phyloP scores from a whole-genome alignment of 192 early-diverging fungal genomes.

The Thamnidium elegans region DNA sequence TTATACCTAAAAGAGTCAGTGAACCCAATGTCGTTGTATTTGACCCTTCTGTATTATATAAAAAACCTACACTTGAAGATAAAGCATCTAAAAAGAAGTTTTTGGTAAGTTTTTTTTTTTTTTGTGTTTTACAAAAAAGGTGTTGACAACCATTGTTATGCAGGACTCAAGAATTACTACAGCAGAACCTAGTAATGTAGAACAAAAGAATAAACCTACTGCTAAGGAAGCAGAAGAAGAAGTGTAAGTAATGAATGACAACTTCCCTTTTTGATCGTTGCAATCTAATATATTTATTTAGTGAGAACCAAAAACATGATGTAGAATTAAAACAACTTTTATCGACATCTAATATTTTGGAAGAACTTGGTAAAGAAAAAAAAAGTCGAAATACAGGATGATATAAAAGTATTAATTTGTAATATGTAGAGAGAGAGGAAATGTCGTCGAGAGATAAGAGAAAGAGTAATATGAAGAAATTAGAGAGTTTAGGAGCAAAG shows the following conservation, averaged over 20 bases:
- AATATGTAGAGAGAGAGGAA: constrained; percentile 37
- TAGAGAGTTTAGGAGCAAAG: constrained; percentile 38
- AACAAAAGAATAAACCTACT: constrained; percentile 9
- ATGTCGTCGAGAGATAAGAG: constrained; percentile 42
- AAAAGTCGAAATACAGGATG: not conserved
- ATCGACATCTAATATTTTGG: constrained; percentile 38
- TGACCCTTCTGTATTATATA: constrained; percentile 20
- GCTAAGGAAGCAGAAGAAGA: constrained; percentile 37
- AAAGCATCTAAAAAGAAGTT: constrained; percentile 40
- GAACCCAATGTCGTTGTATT: constrained; percentile 40
- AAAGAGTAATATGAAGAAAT: constrained; percentile 34
- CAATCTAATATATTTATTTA: constrained; percentile 14
- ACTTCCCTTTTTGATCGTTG: not conserved
- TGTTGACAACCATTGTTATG: not conserved
- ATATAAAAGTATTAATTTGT: not conserved
- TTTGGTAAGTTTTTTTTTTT: constrained; percentile 26
- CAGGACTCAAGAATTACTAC: constrained; percentile 34
- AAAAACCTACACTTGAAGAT: constrained; percentile 12
- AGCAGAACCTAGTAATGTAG: constrained; percentile 5
- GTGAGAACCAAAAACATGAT: constrained; percentile 36
- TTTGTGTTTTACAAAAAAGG: not conserved
- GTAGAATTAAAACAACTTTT: constrained; percentile 39
- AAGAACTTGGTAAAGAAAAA: constrained; percentile 36
- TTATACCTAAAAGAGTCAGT: not conserved
- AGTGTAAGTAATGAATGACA: constrained; percentile 22